Conservation (phyloP, 306 rosid species). For the Arachis stenosperma region DNA sequence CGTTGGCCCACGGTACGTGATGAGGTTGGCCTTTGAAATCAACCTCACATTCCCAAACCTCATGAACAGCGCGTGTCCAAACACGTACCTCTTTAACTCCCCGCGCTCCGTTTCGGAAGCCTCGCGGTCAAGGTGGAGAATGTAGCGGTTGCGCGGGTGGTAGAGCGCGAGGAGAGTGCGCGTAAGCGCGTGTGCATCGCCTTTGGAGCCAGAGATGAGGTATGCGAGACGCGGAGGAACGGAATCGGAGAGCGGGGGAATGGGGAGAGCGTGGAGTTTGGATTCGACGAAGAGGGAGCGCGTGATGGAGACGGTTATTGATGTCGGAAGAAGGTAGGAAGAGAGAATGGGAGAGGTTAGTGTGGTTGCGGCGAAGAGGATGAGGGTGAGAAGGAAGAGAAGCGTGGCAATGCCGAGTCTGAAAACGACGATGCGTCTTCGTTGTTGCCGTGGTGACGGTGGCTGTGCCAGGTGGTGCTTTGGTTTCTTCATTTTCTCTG, state of each 20-base stretch:
- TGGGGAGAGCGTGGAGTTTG: slow-evolving; percentile 63
- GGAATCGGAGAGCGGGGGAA: slow-evolving; percentile 41
- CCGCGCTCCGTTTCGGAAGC: slow-evolving; percentile 61
- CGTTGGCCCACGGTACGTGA: slow-evolving; percentile 84
- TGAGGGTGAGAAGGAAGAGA: slow-evolving; percentile 50
- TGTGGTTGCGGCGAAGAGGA: slow-evolving; percentile 46
- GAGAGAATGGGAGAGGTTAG: slow-evolving; percentile 59
- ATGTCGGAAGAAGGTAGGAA: slow-evolving; percentile 47
- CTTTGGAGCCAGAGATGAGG: slow-evolving; percentile 74
- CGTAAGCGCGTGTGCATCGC: slow-evolving; percentile 57
- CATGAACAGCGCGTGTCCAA: slow-evolving; percentile 43
- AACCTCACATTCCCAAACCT: slow-evolving; percentile 61
- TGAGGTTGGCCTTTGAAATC: slow-evolving; percentile 72
- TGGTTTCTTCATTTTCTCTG: slow-evolving; percentile 60
- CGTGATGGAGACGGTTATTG: slow-evolving; percentile 37
- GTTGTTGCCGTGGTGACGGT: slow-evolving; percentile 33
- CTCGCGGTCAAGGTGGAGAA: slow-evolving; percentile 78
- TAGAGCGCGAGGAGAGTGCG: slow-evolving; percentile 78
- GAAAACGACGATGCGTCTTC: slow-evolving; percentile 57
- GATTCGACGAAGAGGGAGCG: slow-evolving; percentile 71
- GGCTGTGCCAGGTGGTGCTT: slow-evolving; percentile 43
- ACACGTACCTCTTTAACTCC: slow-evolving; percentile 55
- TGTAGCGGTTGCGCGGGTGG: slow-evolving; percentile 73
- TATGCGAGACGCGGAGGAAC: slow-evolving; percentile 74
- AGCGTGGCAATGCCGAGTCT: slow-evolving; percentile 63